These are phyloP conservation scores for Ustilago sp. DNA, from an alignment of 1,284 basidiomycete genomes.

Conservation along the genomic window DNA sequence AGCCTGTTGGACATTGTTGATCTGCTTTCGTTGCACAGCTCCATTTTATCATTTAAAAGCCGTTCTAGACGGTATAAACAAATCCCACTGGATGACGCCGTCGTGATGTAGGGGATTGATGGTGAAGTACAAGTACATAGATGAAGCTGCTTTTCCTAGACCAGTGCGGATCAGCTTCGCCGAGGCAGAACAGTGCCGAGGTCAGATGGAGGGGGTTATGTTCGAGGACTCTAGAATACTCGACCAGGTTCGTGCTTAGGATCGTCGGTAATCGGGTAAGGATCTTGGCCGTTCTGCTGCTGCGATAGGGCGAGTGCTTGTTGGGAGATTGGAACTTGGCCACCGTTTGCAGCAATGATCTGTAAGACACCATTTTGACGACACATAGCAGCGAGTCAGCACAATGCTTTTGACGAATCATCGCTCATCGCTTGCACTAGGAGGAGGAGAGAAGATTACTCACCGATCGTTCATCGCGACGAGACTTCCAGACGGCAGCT, in stretches of 20 bases:
- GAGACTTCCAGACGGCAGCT: slow-evolving; percentile 64
- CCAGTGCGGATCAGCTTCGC: background rate
- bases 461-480: slow-evolving; percentile 59
- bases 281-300: slow-evolving; percentile 36
- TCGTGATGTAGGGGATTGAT: background rate
- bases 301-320: slow-evolving; percentile 39
- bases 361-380: background rate
- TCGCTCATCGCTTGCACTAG: background rate
- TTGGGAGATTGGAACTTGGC: slow-evolving; percentile 42
- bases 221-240: slow-evolving; percentile 15
- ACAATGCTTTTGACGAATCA: background rate
- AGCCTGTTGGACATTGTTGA: background rate
- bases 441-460: slow-evolving; percentile 11
- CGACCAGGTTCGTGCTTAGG: slow-evolving; percentile 46
- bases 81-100: background rate
- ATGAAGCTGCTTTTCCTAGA: background rate
- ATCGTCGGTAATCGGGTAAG: slow-evolving; percentile 47
- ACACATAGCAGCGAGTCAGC: background rate
- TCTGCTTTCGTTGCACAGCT: background rate
- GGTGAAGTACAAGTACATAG: background rate
- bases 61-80: background rate
- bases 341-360: slow-evolving; percentile 37
- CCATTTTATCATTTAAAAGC: too few species aligned
- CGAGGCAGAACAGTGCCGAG: background rate
- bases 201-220: background rate